These are phyloP conservation scores for Conoideocrella luteorostrata DNA, from an alignment of 2,329 filamentous ascomycete species.

Conservation along the genomic window DNA sequence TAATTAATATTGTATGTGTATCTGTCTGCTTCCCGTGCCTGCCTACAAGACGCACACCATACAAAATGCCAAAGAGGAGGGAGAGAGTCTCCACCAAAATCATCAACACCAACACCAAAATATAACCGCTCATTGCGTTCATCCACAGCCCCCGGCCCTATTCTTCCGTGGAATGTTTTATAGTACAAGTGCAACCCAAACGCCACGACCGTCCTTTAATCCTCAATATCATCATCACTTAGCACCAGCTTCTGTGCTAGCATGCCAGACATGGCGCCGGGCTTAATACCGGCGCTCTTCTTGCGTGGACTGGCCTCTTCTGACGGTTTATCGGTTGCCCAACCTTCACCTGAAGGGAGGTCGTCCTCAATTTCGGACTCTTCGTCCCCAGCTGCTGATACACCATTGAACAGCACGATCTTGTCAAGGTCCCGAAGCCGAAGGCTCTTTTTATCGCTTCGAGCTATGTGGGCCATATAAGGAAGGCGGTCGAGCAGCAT, in stretches of 20 bases:
- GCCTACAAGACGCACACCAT: too few relatives aligned
- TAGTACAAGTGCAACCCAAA: conserved; percentile 16
- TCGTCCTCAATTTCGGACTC: conserved; percentile 41
- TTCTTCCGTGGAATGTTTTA: too few relatives aligned
- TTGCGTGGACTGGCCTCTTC: conserved; percentile 48
- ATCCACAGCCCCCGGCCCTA: too few relatives aligned
- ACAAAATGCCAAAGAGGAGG: too few relatives aligned
- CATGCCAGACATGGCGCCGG: conserved; percentile 32
- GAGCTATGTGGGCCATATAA: conserved; percentile 67
- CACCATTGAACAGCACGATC: conserved; percentile 60
- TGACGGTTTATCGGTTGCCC: conserved; percentile 56
- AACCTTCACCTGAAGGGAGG: conserved; percentile 37
- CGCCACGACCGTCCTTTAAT: conserved; percentile 31
- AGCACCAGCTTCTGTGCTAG: conserved; percentile 62
- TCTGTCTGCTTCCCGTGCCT: too few relatives aligned
- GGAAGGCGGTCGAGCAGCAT: conserved; percentile 81
- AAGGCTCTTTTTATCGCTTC: conserved; percentile 33
- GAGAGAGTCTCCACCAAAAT: too few relatives aligned
- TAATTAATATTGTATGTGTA: too few relatives aligned
- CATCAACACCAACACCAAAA: too few relatives aligned
- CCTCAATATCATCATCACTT: conserved; percentile 81
- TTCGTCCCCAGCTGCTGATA: conserved; percentile 41
- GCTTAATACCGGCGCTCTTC: conserved; percentile 33
- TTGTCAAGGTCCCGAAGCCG: conserved; percentile 57
- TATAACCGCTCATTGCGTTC: too few relatives aligned